These are phyloP conservation scores for Pachysandra terminalis DNA, from an alignment of 164 flowering plant genomes.

Conservation along the genomic window DNA sequence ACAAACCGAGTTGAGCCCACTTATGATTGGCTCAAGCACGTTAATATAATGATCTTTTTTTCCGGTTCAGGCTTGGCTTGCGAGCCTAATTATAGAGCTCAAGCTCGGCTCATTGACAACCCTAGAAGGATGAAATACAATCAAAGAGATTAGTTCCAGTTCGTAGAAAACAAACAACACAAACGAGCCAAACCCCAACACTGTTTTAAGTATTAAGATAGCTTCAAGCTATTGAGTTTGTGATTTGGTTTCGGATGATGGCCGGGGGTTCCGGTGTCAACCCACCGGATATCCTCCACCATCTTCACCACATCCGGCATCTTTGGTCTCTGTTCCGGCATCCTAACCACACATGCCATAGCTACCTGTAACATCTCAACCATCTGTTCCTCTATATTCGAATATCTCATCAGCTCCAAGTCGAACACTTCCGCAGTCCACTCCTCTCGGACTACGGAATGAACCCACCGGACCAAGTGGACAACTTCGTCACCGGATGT, in stretches of 20 bases:
- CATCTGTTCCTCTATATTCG: conserved; percentile 84
- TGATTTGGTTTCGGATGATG: conserved; percentile 35
- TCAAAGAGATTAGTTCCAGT: no score
- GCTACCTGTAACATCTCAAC: conserved; percentile 85
- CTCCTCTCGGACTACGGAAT: conserved; percentile 87
- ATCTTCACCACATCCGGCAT: conserved; percentile 57
- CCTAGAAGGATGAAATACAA: no score
- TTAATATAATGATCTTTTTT: no score
- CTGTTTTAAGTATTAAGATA: no score
- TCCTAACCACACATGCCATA: conserved; percentile 56
- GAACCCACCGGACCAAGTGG: conserved; percentile 87
- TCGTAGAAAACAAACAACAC: no score
- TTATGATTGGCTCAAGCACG: no score
- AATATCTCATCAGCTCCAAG: conserved; percentile 65
- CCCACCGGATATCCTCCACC: conserved; percentile 60
- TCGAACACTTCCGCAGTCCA: conserved; percentile 98
- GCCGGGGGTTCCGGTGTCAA: conserved; percentile 29
- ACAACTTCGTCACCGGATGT: conserved; percentile 60
- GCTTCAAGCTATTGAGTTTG: conserved; percentile 13
- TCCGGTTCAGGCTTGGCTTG: no score
- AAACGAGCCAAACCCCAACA: no score
- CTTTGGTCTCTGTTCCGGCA: conserved; percentile 77
- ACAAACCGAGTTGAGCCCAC: no score
- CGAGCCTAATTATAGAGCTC: no score
- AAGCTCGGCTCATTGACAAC: no score